Conservation (phyloP, 371 early-diverging fungal species). For the Lichtheimia corymbifera region DNA sequence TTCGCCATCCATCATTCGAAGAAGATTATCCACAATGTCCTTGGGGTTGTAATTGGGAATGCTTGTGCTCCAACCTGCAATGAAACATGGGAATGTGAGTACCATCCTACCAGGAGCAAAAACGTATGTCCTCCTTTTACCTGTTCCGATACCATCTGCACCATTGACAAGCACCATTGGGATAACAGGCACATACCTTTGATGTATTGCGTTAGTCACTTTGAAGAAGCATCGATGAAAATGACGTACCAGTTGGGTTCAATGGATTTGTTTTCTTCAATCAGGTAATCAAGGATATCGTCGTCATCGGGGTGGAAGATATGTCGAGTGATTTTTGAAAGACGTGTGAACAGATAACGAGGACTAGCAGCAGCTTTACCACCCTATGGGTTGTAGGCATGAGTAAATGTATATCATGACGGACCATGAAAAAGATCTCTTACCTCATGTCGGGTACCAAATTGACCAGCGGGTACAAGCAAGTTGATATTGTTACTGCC, state of each 20-base stretch:
- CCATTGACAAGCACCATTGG: conserved; percentile 99
- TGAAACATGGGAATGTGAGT: neutral
- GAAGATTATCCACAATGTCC: conserved; percentile 93
- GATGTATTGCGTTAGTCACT: neutral
- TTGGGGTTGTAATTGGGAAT: conserved; percentile 90
- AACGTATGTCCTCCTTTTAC: conserved; percentile 13
- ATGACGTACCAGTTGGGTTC: conserved; percentile 91
- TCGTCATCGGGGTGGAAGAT: conserved; percentile 93
- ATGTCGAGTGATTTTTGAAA: conserved; percentile 79
- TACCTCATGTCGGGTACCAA: conserved; percentile 92
- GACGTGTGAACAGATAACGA: conserved; percentile 96
- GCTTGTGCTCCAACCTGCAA: conserved; percentile 71
- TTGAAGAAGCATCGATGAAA: neutral
- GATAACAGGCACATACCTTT: conserved; percentile 91
- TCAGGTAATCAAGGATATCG: conserved; percentile 83
- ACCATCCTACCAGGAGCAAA: neutral
- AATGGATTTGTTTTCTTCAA: conserved; percentile 94
- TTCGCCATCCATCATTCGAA: conserved; percentile 82
- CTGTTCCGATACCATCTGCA: conserved; percentile 99
- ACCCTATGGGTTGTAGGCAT: conserved; percentile 53
- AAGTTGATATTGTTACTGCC: conserved; percentile 98
- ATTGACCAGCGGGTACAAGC: conserved; percentile 94
- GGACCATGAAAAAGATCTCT: neutral
- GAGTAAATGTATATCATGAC: neutral
- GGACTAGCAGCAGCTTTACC: conserved; percentile 98